Evolutionary conservation across 345 rosid genomes (phyloP).

Genomic region (Physaria fendleri): DNA sequence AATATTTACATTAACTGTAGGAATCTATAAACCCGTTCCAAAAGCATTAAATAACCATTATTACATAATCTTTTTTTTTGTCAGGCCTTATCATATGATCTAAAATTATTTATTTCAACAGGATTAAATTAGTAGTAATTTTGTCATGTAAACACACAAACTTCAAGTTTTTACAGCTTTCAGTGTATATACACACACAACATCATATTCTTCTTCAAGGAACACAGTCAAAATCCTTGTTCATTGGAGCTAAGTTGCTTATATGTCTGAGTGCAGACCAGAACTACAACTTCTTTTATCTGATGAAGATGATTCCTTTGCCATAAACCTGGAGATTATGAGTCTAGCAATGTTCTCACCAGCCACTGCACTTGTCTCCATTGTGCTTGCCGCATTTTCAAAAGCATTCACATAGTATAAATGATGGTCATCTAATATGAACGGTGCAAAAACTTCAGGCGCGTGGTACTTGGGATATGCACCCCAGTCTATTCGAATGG

Average conservation of each 20-base stretch:
- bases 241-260: constrained; percentile 21
- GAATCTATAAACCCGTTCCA: too few relatives aligned
- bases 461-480: constrained; percentile 89
- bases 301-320: constrained; percentile 20
- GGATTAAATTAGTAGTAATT: too few relatives aligned
- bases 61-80: too few relatives aligned
- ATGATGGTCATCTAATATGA: constrained; percentile 65
- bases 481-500: constrained; percentile 77
- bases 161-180: neutral
- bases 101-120: too few relatives aligned
- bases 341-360: constrained; percentile 91
- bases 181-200: neutral
- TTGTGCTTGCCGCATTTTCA: constrained; percentile 90
- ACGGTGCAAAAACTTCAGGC: constrained; percentile 82
- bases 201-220: neutral
- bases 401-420: constrained; percentile 87
- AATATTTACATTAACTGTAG: neutral
- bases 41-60: too few relatives aligned
- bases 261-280: constrained; percentile 43
- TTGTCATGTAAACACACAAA: constrained; percentile 5
- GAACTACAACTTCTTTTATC: constrained; percentile 28
- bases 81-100: too few relatives aligned
- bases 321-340: constrained; percentile 49
- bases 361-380: constrained; percentile 89
- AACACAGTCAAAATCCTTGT: neutral